Evolutionary conservation across 176 grass and related monocot species (phyloP).

Genomic region (Ananas comosus): DNA sequence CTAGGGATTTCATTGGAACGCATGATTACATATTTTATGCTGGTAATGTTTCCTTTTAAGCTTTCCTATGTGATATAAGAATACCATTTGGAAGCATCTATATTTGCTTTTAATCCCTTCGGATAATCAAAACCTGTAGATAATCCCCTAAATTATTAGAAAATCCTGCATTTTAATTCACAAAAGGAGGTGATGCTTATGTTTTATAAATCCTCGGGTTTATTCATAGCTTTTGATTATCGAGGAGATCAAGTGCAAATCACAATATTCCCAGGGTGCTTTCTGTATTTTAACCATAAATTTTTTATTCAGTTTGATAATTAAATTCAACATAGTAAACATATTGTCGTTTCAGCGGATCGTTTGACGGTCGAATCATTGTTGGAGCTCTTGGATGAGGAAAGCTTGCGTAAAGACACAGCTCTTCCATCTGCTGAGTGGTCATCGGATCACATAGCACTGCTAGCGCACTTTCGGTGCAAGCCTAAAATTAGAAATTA

Average conservation of each 20-base stretch:
- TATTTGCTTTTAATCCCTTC: too few relatives aligned
- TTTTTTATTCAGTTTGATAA: neutral
- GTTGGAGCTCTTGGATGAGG: constrained; percentile 93
- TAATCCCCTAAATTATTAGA: too few relatives aligned
- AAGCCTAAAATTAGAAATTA: constrained; percentile 70
- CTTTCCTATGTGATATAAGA: constrained; percentile 4
- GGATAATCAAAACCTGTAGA: too few relatives aligned
- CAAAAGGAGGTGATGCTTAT: too few relatives aligned
- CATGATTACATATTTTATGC: constrained; percentile 99
- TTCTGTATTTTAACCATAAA: too few relatives aligned
- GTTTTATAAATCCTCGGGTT: too few relatives aligned
- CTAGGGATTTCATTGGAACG: constrained; percentile 85
- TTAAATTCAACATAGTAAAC: neutral
- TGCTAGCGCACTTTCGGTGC: constrained; percentile 93
- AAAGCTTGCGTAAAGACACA: constrained; percentile 93
- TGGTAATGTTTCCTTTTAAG: constrained; percentile 32
- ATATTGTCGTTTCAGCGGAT: constrained; percentile 58
- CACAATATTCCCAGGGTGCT: too few relatives aligned
- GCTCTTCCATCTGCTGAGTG: constrained; percentile 96
- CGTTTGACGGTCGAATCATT: constrained; percentile 85
- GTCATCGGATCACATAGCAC: constrained; percentile 97
- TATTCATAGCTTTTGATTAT: too few relatives aligned
- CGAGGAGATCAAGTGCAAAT: too few relatives aligned
- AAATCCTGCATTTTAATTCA: too few relatives aligned
- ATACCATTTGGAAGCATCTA: too few relatives aligned